Evolutionary conservation across 805 yeast genomes (phyloP), one percentile per base, ranked within the genome.

Genomic region (Pichia eremophila): DNA sequence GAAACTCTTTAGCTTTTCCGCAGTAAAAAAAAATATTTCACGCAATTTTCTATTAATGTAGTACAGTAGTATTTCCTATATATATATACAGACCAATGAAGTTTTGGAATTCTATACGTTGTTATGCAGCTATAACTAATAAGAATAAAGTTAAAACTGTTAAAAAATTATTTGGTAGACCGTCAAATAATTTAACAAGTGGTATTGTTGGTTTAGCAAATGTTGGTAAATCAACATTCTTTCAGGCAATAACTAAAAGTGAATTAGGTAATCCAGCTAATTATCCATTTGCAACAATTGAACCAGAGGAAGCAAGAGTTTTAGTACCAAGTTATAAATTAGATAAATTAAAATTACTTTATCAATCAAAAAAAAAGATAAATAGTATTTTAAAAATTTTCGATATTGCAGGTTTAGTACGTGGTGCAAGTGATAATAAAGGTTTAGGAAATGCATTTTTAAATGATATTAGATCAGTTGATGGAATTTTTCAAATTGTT

Each of bases 381-480:
- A 82, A 83, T 7, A 73, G 85, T 0, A 67, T 70, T 15, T 66
- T 81, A 48, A 78, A 79, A 37, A 70, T 82, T 14, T 79, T 72
- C 51, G 89, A 82, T 59, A 82, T 82, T 54, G 87, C 87, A 5
- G 87, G 89, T 9, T 70, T 82, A 41, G 81, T 82, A 18, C 69
- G 79, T 53, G 83, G 84, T 53, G 79, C 84, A 11, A 70, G 78
- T 19, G 65, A 68, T 40, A 87, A 87, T 41, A 83, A 79, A 50
- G 89, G 89, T 5, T 68, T 82, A 46, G 89, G 89, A n/a, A 82
- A 82, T 65, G 79, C 83, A 41, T 82, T 82, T 65, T 69, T 82
- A 55, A 73, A 79, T 45, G 81, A 82, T 57, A 83, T 82, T 48
- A 65, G 88, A 42, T 78, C 81, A 14, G 88, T 82, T 28, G 89